Evolutionary conservation across 1,284 basidiomycete species (phyloP), one percentile per base, ranked within the genome.

Genomic region (Vanrija humicola): DNA sequence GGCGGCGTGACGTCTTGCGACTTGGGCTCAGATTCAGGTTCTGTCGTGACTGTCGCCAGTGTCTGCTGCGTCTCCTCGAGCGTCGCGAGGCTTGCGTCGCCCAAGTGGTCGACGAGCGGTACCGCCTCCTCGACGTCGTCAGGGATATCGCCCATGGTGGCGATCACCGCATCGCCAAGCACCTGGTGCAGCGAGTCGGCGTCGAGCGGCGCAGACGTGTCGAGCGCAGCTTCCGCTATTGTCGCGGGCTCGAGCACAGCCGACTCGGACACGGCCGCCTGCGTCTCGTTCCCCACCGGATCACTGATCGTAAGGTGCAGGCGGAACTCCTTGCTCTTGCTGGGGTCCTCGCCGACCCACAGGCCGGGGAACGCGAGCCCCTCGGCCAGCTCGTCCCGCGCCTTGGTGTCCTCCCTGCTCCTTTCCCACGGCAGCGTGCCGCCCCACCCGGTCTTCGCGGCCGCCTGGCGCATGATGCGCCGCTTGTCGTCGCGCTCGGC

Each of bases 281-380:
- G 26, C 3, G 15, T 34, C 5, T 18, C 19, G 26, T 63, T 61
- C 1, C 43, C 48, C 1, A 64, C 61, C 1, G 61, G 64, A 18
- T 50, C 50, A 0, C 52, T 56, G 2, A 72, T 25, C 6, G 48
- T 61, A 15, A 74, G 54, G 40, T 73, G 64, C 10, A 75, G 64
- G 6, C 61, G 46, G 45, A 73, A 75, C 56, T 68, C 65, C 51
- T 72, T 74, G 18, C 46, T 50, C 55, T 70, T 73, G 3, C 61
- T 66, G 12, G 59, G 48, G 14, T 64, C 65, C 28, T 71, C 68
- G 0, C 63, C 62, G 16, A 71, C 59, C 65, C 66, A 74, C 14
- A 75, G 50, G 2, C 64, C 70, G 2, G 72, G 64, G 47, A 72
- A 75, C 6, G 61, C 55, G 28, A 74, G 43, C 1, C 73, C 73